Evolutionary conservation across 116 monocot species (phyloP).

Genomic region (Iris pallida): DNA sequence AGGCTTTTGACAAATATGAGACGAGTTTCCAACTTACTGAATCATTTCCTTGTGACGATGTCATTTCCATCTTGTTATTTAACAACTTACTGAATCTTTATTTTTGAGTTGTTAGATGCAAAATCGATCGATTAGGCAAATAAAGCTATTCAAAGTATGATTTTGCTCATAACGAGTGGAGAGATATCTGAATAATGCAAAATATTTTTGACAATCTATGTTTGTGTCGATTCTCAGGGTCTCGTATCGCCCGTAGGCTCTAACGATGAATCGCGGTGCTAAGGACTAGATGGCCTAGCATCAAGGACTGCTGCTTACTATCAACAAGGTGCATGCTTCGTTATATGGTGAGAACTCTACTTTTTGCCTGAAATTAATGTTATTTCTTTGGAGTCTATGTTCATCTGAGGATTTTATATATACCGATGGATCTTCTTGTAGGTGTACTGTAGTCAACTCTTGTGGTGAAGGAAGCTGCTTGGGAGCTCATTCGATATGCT

Average conservation of each 20-base stretch:
- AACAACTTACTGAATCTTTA: slow-evolving; percentile 28
- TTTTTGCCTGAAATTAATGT: neutral
- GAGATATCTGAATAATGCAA: neutral
- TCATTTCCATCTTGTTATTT: slow-evolving; percentile 16
- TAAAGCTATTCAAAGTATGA: too few relatives aligned
- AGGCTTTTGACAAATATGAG: too few relatives aligned
- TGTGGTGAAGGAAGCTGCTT: slow-evolving; percentile 79
- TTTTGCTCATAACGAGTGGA: too few relatives aligned
- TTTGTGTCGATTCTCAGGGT: slow-evolving; percentile 22
- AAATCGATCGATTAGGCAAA: too few relatives aligned
- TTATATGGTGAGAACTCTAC: slow-evolving; percentile 43
- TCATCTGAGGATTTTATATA: too few relatives aligned
- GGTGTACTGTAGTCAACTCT: slow-evolving; percentile 71
- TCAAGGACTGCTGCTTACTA: slow-evolving; percentile 57
- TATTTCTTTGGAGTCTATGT: neutral
- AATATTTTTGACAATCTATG: neutral
- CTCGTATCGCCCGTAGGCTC: slow-evolving; percentile 56
- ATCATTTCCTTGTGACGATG: neutral
- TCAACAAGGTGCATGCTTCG: slow-evolving; percentile 61
- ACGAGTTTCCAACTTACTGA: too few relatives aligned
- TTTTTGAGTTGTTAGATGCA: too few relatives aligned
- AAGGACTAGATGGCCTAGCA: slow-evolving; percentile 57
- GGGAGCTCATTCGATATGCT: slow-evolving; percentile 76
- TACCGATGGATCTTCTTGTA: neutral
- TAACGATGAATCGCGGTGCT: slow-evolving; percentile 69